Conservation (phyloP, 1,284 basidiomycete species). For the Cronartium ribicola region DNA sequence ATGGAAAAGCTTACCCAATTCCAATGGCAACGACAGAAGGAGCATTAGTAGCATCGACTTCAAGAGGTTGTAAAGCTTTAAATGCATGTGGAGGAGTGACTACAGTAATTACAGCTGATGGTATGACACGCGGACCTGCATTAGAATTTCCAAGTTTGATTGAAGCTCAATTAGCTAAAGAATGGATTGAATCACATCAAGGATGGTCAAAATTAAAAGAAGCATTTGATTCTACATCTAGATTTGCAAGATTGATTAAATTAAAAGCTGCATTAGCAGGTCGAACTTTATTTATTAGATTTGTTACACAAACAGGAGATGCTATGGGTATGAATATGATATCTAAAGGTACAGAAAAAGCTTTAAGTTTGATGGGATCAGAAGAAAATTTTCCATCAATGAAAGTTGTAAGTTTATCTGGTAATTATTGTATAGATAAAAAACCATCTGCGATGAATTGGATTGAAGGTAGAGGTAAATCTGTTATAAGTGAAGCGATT, state of each 20-base stretch:
- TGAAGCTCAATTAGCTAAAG: constrained; percentile 74
- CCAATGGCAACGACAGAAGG: constrained; percentile 99
- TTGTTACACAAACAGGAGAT: constrained; percentile 91
- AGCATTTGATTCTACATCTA: constrained; percentile 89
- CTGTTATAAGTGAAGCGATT: constrained; percentile 91
- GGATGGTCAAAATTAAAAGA: constrained; percentile 72
- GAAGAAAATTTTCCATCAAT: constrained; percentile 80
- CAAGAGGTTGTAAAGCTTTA: constrained; percentile 94
- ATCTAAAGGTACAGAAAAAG: constrained; percentile 83
- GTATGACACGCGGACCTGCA: constrained; percentile 96
- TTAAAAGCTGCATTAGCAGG: constrained; percentile 84
- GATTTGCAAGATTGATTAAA: constrained; percentile 76
- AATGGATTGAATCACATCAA: constrained; percentile 80
- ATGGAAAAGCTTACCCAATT: constrained; percentile 78
- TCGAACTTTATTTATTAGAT: constrained; percentile 88
- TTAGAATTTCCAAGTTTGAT: constrained; percentile 86
- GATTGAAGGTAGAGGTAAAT: constrained; percentile 98
- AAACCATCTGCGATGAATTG: constrained; percentile 99
- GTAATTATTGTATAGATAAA: constrained; percentile 99
- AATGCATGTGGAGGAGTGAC: constrained; percentile 93
- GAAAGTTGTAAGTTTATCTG: constrained; percentile 86
- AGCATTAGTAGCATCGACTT: constrained; percentile 93
- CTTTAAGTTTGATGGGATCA: constrained; percentile 70
- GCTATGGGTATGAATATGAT: constrained; percentile 99
- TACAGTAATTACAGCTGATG: constrained; percentile 87